Evolutionary conservation across 1,284 basidiomycete genomes (phyloP).

Genomic region (Grifola frondosa): DNA sequence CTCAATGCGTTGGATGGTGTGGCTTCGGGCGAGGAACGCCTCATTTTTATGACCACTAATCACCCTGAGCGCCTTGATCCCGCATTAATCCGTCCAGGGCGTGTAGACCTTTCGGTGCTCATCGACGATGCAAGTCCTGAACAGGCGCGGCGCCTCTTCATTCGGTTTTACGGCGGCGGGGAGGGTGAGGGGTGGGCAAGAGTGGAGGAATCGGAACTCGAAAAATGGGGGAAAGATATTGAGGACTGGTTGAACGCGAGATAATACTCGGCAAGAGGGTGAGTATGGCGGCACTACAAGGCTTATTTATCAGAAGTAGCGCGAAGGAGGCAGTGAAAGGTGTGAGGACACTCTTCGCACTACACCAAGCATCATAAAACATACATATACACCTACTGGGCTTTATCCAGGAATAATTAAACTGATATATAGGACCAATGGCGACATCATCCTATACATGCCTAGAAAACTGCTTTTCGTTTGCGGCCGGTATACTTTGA

Average conservation of each 20-base stretch:
- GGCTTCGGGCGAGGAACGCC: constrained; percentile 94
- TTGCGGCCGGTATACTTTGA: constrained; percentile 82
- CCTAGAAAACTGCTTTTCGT: constrained; percentile 65
- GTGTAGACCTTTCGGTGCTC: constrained; percentile 85
- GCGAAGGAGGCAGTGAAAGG: constrained; percentile 61
- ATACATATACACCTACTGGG: constrained; percentile 17
- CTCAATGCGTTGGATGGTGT: constrained; percentile 98
- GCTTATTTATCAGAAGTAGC: constrained; percentile 82
- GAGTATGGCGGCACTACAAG: constrained; percentile 94
- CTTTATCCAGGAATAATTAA: constrained; percentile 7
- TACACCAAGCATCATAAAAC: constrained; percentile 14
- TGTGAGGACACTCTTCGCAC: constrained; percentile 52
- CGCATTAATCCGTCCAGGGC: constrained; percentile 92
- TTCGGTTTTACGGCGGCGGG: constrained; percentile 76
- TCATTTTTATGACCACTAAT: constrained; percentile 99
- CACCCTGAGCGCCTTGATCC: constrained; percentile 84
- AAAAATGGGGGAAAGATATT: constrained; percentile 48
- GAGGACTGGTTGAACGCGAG: constrained; percentile 53
- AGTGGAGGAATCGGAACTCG: constrained; percentile 40
- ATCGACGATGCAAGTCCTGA: constrained; percentile 86
- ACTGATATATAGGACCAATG: not conserved
- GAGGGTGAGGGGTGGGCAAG: constrained; percentile 31
- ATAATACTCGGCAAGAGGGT: constrained; percentile 57
- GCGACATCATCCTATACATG: too few species aligned
- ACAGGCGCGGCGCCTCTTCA: constrained; percentile 82